Base-by-base conservation (phyloP, 331 rosid genomes). In the Quercus phellos region DNA sequence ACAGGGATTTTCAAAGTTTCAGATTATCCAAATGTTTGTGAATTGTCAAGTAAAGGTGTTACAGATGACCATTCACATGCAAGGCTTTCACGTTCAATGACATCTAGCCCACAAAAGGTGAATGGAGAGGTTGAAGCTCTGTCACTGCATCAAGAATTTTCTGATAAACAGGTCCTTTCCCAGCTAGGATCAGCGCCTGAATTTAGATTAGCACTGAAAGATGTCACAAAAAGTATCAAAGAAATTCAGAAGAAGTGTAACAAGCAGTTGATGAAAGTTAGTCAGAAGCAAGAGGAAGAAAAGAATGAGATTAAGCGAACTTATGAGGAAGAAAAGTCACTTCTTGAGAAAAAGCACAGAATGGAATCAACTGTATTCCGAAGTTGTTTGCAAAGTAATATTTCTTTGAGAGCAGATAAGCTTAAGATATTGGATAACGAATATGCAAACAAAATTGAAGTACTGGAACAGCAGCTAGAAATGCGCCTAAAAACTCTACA, bases 211-310 rank as follows among this genome's bases (percentile, higher is more conserved):
- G 89, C 80, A 5, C 70, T 63, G 56, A 85, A 60, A 70, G 94
- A 87, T 79, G 22, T 87, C 35, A 75, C 78, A 58, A 90, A 81
- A 79, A 86, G 92, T 76, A 84, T 90, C 53, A 89, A 86, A 61
- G 85, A 81, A 74, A 86, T 87, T 78, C 77, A 73, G 74, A 91
- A 91, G 83, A 93, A 74, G 78, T 86, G 80, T 26, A 59, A 79
- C 72, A 89, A 79, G 86, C 34, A 78, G 72, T 58, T 82, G 82
- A 46, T 26, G 51, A 91, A 90, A 78, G 80, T 87, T 32, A 24
- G n/a, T 34, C 84, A 85, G 64, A 81, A 74, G 84, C 94, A 83
- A 60, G 72, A 72, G 59, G 89, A 82, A 81, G 87, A 85, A 84
- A 85, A 60, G 75, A 69, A 42, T 14, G 84, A 78, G 51, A 21